These are phyloP conservation scores for Annulohypoxylon truncatum DNA, from an alignment of 2,329 filamentous ascomycete genomes.

Conservation along the genomic window DNA sequence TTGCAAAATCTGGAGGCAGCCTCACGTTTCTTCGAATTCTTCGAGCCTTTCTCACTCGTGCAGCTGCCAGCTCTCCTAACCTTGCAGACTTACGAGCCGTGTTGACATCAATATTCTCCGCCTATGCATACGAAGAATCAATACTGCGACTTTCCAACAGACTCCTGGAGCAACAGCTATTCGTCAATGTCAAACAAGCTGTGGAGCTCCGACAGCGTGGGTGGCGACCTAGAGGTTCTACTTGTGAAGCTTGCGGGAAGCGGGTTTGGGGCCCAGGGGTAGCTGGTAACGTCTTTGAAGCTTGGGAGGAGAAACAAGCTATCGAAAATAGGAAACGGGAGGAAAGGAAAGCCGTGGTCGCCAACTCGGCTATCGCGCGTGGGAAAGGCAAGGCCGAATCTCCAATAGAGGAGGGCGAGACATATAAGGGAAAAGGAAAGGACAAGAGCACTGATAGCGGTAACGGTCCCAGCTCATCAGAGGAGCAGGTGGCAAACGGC, in stretches of 20 bases:
- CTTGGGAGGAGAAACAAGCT: conserved; percentile 76
- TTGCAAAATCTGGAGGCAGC: conserved; percentile 61
- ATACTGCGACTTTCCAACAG: conserved; percentile 87
- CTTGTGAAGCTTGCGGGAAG: conserved; percentile 86
- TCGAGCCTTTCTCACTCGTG: conserved; percentile 86
- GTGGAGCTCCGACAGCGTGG: conserved; percentile 81
- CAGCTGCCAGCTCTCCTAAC: conserved; percentile 83
- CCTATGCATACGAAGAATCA: conserved; percentile 94
- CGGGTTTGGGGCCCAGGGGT: conserved; percentile 91
- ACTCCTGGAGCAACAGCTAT: conserved; percentile 88
- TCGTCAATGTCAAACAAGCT: conserved; percentile 81
- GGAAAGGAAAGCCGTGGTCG: conserved; percentile 56
- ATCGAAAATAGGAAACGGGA: conserved; percentile 60
- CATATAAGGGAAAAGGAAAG: conserved; percentile 58
- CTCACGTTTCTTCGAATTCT: conserved; percentile 89
- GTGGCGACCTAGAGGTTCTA: conserved; percentile 88
- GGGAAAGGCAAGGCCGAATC: conserved; percentile 52
- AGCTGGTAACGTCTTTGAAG: conserved; percentile 79
- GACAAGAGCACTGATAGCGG: conserved; percentile 63
- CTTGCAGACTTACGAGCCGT: conserved; percentile 88
- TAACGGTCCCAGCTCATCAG: conserved; percentile 18
- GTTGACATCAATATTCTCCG: conserved; percentile 89
- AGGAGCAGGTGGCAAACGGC: conserved; percentile 15
- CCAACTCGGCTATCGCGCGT: conserved; percentile 23
- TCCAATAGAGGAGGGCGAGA: conserved; percentile 41